Percentiles rank a stretch among this genome's conserved stretches.
These are phyloP conservation scores for Punica granatum DNA, from an alignment of 345 rosid genomes.

Conservation along the genomic window DNA sequence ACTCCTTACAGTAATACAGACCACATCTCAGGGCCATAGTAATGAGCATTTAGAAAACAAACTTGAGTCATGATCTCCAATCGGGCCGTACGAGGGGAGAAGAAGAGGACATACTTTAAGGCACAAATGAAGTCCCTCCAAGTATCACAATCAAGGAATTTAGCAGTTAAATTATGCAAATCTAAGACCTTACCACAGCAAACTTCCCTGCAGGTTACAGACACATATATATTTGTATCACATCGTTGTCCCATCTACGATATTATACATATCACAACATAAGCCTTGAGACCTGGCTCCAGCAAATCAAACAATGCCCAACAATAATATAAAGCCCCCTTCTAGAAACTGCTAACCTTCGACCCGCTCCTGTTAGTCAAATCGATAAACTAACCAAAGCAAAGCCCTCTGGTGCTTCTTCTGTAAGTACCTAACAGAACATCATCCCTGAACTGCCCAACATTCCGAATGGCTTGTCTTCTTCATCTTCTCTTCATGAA, in stretches of 20 bases:
- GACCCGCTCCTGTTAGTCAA: background rate
- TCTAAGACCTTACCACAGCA: background rate
- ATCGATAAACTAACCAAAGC: background rate
- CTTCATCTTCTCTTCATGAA: background rate
- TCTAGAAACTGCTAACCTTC: background rate
- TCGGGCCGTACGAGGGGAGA: background rate
- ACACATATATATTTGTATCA: background rate
- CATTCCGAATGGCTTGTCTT: background rate
- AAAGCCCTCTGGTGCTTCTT: background rate
- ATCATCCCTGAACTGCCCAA: background rate
- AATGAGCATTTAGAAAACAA: too few relatives aligned
- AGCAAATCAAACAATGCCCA: too few relatives aligned
- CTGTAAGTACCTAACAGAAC: background rate
- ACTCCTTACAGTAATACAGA: too few relatives aligned
- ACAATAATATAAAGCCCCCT: background rate
- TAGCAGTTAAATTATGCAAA: background rate
- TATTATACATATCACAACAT: background rate
- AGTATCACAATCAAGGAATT: background rate
- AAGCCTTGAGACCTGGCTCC: background rate
- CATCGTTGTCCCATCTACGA: background rate
- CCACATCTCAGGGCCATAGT: too few relatives aligned
- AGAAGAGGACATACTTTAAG: background rate
- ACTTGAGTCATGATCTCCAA: too few relatives aligned
- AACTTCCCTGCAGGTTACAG: background rate
- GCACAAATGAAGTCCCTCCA: background rate